Evolutionary conservation across 768 basidiomycete genomes (phyloP), one percentile per base, ranked within the genome.

Genomic region (Leucosporidium scottii): DNA sequence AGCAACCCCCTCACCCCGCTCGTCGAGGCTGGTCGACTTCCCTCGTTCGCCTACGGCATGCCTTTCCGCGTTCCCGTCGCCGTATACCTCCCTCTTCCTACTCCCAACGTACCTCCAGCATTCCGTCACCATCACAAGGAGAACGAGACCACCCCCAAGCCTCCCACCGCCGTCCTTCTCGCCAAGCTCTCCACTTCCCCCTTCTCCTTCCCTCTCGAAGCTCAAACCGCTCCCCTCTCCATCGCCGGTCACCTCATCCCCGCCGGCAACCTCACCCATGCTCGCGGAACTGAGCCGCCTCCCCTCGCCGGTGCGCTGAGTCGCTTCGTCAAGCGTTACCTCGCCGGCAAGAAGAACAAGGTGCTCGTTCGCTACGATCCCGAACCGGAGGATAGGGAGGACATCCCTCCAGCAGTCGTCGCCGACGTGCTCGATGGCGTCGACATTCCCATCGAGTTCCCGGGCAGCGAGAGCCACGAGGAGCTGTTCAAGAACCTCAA

Each of bases 51-150:
- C 20, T 73, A 53, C 44, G 65, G 62, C 27, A 44, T 73, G 55
- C 71, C 71, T 0, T 73, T 67, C 71, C 60, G 61, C 28, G 31
- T 73, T 25, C 71, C 71, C 44, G 39, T 73, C 63, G 47, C 68
- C 44, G 31, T 73, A 36, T 48, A 31, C 31, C 62, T 72, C 21
- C 62, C 71, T 1, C 62, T 67, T 34, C 67, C 67, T 10, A 55
- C 58, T 18, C 39, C 39, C 39, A 44, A 44, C 39, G 15, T 44
- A 2, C 39, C 39, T 44, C 39, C 39, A 10, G 30, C 27, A 2
- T 53, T 58, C 57, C 30, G 9, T n/a, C n/a, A n/a, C 54, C 64
- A 23, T 51, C 50, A n/a, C 50, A 23, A 51, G 39, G 25, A 51
- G 50, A 51, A 51, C 23, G 23, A 17, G 17, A 44, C 58, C 25